These are phyloP conservation scores for Trichoderma breve DNA, from an alignment of 2,329 filamentous ascomycete species.

Conservation along the genomic window DNA sequence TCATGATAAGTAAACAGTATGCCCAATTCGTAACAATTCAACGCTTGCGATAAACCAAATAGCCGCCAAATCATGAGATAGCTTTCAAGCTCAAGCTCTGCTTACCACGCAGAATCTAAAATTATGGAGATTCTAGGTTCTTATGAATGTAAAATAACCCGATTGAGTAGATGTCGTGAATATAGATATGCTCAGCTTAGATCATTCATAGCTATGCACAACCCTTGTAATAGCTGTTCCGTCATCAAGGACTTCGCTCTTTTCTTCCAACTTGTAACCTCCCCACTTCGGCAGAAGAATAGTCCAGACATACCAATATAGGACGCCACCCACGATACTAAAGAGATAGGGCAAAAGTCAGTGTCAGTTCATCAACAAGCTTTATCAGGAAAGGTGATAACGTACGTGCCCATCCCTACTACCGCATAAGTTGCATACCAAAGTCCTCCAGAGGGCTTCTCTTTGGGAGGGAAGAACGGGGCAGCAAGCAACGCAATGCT, in stretches of 20 bases:
- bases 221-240: constrained; percentile 66
- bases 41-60: not conserved
- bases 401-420: constrained; percentile 53
- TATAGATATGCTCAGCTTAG: not conserved
- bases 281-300: constrained; percentile 57
- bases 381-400: constrained; percentile 19
- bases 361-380: not conserved
- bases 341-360: not conserved
- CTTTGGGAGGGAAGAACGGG: constrained; percentile 60
- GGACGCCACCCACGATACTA: constrained; percentile 56
- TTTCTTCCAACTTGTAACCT: constrained; percentile 62
- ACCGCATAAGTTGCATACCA: constrained; percentile 56
- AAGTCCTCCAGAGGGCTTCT: constrained; percentile 43
- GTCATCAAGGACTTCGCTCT: constrained; percentile 58
- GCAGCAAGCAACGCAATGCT: constrained; percentile 56
- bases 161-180: not conserved
- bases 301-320: constrained; percentile 71
- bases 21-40: not conserved
- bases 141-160: not conserved
- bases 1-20: not conserved
- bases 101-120: not conserved
- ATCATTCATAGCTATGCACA: constrained; percentile 30
- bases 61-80: not conserved
- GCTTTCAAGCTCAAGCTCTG: not conserved
- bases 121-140: not conserved